A percentile compares a stretch with the other conserved stretches of the same genome.
These are phyloP conservation scores for Boletus rubescentipes DNA, from an alignment of 768 basidiomycete genomes.

Conservation along the genomic window DNA sequence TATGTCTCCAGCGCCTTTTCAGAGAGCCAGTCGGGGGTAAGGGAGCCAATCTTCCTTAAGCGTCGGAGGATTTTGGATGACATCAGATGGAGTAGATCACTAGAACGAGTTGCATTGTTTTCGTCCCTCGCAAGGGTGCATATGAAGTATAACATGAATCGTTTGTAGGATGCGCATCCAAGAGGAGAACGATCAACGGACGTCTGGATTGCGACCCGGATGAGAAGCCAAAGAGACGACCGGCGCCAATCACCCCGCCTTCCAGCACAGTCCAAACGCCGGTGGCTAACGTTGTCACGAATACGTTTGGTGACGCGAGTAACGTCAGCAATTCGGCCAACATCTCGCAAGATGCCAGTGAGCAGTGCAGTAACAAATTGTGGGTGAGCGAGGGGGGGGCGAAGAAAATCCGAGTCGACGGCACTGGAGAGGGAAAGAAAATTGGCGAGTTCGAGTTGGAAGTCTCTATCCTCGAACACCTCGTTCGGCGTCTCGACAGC, in stretches of 20 bases:
- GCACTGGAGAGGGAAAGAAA: background rate
- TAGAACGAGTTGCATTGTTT: too few relatives aligned
- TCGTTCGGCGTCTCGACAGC: constrained; percentile 12
- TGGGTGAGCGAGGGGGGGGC: background rate
- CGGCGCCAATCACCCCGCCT: too few relatives aligned
- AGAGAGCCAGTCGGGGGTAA: background rate
- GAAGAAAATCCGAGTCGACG: background rate
- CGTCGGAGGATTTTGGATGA: background rate
- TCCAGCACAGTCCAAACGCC: too few relatives aligned
- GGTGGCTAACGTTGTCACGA: background rate
- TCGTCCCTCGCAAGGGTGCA: background rate
- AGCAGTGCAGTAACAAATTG: background rate
- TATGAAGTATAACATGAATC: background rate
- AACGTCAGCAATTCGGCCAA: background rate
- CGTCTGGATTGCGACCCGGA: background rate
- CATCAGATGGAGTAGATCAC: background rate
- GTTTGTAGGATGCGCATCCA: background rate
- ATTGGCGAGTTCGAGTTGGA: constrained; percentile 16
- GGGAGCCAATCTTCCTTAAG: background rate
- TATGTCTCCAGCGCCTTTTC: background rate
- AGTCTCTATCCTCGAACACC: constrained; percentile 7
- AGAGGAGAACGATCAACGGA: background rate
- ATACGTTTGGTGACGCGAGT: background rate
- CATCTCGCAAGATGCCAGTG: background rate
- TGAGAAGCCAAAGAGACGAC: too few relatives aligned